Conservation (phyloP, 2,329 filamentous ascomycete species). For the Grosmannia huntii region DNA sequence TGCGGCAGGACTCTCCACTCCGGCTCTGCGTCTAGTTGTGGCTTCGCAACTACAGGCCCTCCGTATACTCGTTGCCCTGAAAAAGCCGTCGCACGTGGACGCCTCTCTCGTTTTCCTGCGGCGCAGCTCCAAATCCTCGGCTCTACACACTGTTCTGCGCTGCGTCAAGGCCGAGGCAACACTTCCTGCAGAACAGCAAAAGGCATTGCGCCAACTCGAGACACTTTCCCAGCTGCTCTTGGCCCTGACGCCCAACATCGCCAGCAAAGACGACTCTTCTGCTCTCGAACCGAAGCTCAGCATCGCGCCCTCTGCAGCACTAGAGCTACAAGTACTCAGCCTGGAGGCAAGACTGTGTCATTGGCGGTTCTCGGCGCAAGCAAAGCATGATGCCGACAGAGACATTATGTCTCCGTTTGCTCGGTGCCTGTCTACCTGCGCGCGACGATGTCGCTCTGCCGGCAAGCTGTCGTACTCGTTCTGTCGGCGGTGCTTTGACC, state of each 20-base stretch:
- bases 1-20: conserved; percentile 22
- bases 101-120: conserved; percentile 41
- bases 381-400: conserved; percentile 42
- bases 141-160: conserved; percentile 40
- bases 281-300: conserved; percentile 41
- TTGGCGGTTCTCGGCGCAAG: conserved; percentile 50
- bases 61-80: conserved; percentile 46
- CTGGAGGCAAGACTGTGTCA: conserved; percentile 48
- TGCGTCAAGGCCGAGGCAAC: conserved; percentile 24
- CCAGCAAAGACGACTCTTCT: conserved; percentile 44
- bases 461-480: conserved; percentile 25
- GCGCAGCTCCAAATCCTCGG: conserved; percentile 40
- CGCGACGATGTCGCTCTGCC: conserved; percentile 32
- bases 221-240: conserved; percentile 52
- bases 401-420: conserved; percentile 54
- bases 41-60: conserved; percentile 53
- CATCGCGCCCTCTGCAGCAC: conserved; percentile 41
- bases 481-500: conserved; percentile 22
- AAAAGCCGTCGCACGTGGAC: conserved; percentile 47
- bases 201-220: conserved; percentile 53
- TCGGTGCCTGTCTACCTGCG: conserved; percentile 49
- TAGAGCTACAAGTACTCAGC: conserved; percentile 52
- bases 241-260: conserved; percentile 54
- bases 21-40: conserved; percentile 42
- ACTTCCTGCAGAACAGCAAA: conserved; percentile 31